Conservation (phyloP, 495 filamentous ascomycete species). For the Penicillium cosmopolitanum region DNA sequence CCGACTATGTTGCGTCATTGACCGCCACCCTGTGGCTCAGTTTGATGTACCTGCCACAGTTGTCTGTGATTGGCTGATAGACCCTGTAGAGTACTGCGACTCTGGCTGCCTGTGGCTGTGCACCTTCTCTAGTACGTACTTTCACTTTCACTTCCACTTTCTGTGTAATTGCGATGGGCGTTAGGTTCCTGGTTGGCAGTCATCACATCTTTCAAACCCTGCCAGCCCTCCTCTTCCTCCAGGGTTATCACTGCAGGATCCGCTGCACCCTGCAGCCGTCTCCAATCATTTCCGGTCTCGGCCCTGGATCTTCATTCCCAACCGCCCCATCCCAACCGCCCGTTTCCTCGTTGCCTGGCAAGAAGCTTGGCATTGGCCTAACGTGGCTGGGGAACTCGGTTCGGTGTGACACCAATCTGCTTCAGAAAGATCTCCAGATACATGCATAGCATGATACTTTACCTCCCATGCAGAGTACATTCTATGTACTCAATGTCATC, state of each 20-base stretch:
- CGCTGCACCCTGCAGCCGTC: conserved; percentile 9
- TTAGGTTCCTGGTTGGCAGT: conserved; percentile 3
- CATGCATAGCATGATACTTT: neutral
- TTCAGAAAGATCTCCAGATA: neutral
- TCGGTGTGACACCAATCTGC: neutral
- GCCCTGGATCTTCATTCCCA: conserved; percentile 10
- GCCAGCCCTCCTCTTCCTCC: neutral
- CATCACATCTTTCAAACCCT: neutral
- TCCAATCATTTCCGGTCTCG: conserved; percentile 2
- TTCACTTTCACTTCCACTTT: no score
- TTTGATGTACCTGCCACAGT: neutral
- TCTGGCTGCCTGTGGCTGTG: conserved; percentile 7
- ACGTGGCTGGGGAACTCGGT: conserved; percentile 1
- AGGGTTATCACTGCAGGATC: conserved; percentile 9
- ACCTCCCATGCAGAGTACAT: neutral
- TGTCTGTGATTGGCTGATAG: neutral
- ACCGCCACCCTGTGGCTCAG: conserved; percentile 24
- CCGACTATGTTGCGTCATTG: conserved; percentile 27
- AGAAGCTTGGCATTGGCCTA: conserved; percentile 22
- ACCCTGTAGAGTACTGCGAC: neutral
- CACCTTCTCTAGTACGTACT: neutral
- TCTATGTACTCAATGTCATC: neutral
- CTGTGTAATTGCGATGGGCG: conserved; percentile 3
- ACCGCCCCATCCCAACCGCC: conserved; percentile 24
- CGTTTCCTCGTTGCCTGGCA: conserved; percentile 34